Evolutionary conservation across 1,284 basidiomycete genomes (phyloP).

Genomic region (Ustilago esculenta): DNA sequence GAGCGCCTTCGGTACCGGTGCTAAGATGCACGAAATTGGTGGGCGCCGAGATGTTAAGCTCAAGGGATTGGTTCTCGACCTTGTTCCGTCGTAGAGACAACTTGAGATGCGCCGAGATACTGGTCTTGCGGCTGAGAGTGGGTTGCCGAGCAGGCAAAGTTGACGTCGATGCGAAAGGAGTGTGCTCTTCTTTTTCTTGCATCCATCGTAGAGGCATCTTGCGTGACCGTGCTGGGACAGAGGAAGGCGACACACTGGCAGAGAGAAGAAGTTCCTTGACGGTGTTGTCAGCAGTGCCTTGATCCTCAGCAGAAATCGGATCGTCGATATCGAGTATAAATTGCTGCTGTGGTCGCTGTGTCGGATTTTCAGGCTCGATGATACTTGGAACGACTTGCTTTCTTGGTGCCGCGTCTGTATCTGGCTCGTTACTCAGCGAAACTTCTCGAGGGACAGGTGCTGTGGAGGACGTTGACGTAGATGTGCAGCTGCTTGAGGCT

Average conservation of each 20-base stretch:
- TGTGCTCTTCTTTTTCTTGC: constrained; percentile 34
- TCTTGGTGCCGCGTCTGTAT: neutral
- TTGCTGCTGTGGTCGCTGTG: constrained; percentile 24
- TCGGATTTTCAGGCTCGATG: neutral
- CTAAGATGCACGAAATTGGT: constrained; percentile 36
- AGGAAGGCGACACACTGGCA: constrained; percentile 10
- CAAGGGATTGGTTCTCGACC: constrained; percentile 4
- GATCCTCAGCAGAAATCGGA: neutral
- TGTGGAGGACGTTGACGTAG: too few species aligned
- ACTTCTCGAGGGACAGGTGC: neutral
- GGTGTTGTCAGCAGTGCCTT: neutral
- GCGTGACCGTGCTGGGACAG: constrained; percentile 4
- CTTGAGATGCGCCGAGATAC: constrained; percentile 35
- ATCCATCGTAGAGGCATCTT: constrained; percentile 25
- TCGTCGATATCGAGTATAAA: constrained; percentile 28
- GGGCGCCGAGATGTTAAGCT: constrained; percentile 19
- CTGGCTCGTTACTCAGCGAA: neutral
- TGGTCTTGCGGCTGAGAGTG: constrained; percentile 25
- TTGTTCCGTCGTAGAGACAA: constrained; percentile 20
- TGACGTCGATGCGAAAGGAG: neutral
- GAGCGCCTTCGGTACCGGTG: constrained; percentile 10
- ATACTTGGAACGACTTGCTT: neutral
- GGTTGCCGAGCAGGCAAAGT: constrained; percentile 6
- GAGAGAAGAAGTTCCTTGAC: constrained; percentile 25
- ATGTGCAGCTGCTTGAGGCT: neutral